These are phyloP conservation scores for Lactarius akahatsu DNA, from an alignment of 768 basidiomycete species.

Conservation along the genomic window DNA sequence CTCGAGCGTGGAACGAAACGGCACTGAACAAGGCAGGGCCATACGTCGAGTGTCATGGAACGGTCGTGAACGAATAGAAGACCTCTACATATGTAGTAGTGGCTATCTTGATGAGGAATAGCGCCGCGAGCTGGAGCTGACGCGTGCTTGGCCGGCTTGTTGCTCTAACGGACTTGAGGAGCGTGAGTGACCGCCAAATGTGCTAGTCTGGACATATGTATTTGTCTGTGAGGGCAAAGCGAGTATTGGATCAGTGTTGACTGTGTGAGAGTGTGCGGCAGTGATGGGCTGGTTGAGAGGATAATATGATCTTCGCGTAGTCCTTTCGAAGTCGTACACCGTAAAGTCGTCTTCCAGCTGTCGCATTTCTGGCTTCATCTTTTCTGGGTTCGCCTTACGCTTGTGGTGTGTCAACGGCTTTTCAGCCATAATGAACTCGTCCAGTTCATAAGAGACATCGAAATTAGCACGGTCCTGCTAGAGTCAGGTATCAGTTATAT, in stretches of 20 bases:
- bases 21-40: background rate
- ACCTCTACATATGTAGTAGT: background rate
- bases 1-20: conserved; percentile 2
- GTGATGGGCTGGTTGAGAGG: conserved; percentile 72
- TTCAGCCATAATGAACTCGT: conserved; percentile 96
- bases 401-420: conserved; percentile 96
- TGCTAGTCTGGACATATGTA: conserved; percentile 23
- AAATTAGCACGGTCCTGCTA: conserved; percentile 98
- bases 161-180: conserved; percentile 9
- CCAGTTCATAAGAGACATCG: conserved; percentile 94
- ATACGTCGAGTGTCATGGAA: conserved; percentile 12
- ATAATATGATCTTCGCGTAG: conserved; percentile 80
- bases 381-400: conserved; percentile 82
- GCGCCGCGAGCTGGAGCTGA: conserved; percentile 15
- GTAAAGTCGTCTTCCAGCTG: conserved; percentile 97
- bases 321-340: conserved; percentile 77
- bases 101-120: conserved; percentile 9
- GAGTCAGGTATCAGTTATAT: conserved; percentile 19
- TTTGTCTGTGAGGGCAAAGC: conserved; percentile 26
- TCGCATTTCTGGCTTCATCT: conserved; percentile 87
- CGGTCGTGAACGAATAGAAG: conserved; percentile 10
- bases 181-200: conserved; percentile 3
- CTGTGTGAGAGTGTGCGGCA: conserved; percentile 20
- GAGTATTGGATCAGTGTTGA: background rate
- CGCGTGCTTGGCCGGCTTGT: background rate